Percentiles rank a stretch among this genome's conserved stretches.
Conservation (phyloP, 2,329 filamentous ascomycete species). For the Ascomycota sp. region DNA sequence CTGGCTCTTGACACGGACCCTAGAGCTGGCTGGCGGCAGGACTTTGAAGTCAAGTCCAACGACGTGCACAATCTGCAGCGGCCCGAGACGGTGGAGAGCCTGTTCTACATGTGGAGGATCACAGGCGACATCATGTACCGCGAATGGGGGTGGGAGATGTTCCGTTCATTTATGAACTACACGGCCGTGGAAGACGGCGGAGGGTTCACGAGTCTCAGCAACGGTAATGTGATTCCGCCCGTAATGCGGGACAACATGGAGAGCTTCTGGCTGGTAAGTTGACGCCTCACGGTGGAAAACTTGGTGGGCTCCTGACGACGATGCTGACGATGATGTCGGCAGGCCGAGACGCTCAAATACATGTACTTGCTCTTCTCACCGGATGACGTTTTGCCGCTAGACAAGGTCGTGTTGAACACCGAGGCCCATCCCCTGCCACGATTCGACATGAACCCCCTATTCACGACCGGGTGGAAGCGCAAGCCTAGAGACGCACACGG, state of each 20-base stretch:
- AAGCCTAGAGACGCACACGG: constrained; percentile 35
- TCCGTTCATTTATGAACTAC: constrained; percentile 73
- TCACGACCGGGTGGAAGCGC: constrained; percentile 64
- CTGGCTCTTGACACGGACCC: constrained; percentile 27
- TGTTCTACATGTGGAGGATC: constrained; percentile 98
- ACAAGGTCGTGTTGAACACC: constrained; percentile 83
- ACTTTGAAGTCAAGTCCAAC: constrained; percentile 60
- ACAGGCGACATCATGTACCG: constrained; percentile 77
- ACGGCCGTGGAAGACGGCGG: constrained; percentile 58
- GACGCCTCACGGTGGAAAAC: not conserved
- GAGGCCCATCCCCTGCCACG: constrained; percentile 81
- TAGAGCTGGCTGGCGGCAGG: constrained; percentile 49
- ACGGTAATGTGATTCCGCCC: constrained; percentile 56
- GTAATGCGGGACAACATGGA: constrained; percentile 79
- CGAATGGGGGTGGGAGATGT: constrained; percentile 98
- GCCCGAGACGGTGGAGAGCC: constrained; percentile 85
- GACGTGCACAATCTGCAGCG: constrained; percentile 87
- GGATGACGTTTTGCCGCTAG: constrained; percentile 61
- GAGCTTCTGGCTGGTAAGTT: constrained; percentile 82
- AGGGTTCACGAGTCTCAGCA: constrained; percentile 63
- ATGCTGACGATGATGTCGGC: not conserved
- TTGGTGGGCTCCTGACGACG: not conserved
- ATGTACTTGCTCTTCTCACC: constrained; percentile 88
- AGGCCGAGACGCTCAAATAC: constrained; percentile 95
- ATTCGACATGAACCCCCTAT: constrained; percentile 61